phyloP scores from a whole-genome alignment of 495 filamentous ascomycete genomes.

The Penicillium atrosanguineum region DNA sequence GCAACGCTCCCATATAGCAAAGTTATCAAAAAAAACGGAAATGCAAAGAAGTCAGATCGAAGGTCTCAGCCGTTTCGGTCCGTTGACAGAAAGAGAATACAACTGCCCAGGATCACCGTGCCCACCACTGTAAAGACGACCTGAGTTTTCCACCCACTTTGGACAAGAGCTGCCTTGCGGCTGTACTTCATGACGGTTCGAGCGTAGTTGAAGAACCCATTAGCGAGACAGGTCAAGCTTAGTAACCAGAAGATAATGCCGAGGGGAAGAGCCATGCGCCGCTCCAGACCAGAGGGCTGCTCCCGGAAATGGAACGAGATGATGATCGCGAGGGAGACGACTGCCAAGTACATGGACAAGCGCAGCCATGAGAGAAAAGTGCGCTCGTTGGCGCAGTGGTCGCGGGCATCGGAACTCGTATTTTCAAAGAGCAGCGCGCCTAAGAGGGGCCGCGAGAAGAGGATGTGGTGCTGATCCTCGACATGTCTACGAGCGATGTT shows the following conservation, averaged over 20 bases:
- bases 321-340: conserved; percentile 86
- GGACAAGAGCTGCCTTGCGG: conserved; percentile 75
- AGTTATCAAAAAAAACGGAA: neutral
- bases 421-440: conserved; percentile 90
- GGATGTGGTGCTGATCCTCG: conserved; percentile 44
- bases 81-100: conserved; percentile 63
- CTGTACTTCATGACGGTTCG: conserved; percentile 84
- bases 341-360: conserved; percentile 83
- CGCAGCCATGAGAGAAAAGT: conserved; percentile 94
- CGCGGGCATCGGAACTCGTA: conserved; percentile 76
- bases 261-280: conserved; percentile 74
- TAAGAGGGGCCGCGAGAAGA: conserved; percentile 68
- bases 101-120: conserved; percentile 76
- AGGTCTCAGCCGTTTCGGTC: conserved; percentile 27
- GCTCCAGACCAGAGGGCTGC: conserved; percentile 66
- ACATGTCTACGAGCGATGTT: conserved; percentile 23
- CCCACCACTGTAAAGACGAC: conserved; percentile 72
- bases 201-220: conserved; percentile 83
- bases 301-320: conserved; percentile 88
- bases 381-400: conserved; percentile 57
- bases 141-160: conserved; percentile 93
- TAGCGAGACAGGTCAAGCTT: conserved; percentile 67
- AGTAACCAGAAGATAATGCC: conserved; percentile 87
- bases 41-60: neutral
- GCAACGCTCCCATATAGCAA: conserved; percentile 7